These are phyloP conservation scores for Colletotrichum orbiculare DNA, from an alignment of 2,329 filamentous ascomycete species.

Conservation along the genomic window DNA sequence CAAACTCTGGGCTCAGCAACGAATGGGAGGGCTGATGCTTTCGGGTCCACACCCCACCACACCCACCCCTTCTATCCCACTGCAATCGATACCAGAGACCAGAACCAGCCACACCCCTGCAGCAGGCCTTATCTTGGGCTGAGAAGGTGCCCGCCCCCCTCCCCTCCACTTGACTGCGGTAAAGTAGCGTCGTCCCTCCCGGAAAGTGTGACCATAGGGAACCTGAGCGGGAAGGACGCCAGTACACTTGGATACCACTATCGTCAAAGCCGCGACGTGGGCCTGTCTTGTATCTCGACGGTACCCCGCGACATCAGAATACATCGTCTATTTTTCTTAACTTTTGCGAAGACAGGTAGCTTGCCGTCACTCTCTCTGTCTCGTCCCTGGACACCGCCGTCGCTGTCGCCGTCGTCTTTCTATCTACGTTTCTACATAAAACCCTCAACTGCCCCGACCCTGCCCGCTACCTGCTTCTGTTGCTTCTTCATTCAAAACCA, in stretches of 20 bases:
- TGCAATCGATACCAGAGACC: conserved; percentile 33
- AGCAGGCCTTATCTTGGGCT: conserved; percentile 36
- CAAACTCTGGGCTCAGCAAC: conserved; percentile 29
- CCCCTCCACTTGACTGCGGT: no score
- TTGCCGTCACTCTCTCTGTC: no score
- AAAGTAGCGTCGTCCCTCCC: no score
- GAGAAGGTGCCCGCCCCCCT: conserved; percentile 1
- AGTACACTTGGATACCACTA: conserved; percentile 31
- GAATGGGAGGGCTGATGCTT: conserved; percentile 27
- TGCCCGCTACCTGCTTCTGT: conserved; percentile 12
- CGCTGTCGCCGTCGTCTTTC: background rate
- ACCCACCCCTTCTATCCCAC: conserved; percentile 32
- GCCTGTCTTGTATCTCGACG: conserved; percentile 27
- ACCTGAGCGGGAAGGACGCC: conserved; percentile 15
- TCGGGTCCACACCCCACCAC: conserved; percentile 33
- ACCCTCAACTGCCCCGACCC: conserved; percentile 38
- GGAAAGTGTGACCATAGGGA: background rate
- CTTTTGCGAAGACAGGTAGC: background rate
- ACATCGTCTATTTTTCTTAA: conserved; percentile 2
- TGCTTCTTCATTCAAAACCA: conserved; percentile 5
- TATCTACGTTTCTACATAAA: conserved; percentile 36
- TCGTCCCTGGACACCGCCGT: conserved; percentile 3
- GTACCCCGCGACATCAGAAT: conserved; percentile 24
- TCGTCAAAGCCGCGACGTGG: conserved; percentile 10
- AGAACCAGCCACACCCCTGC: conserved; percentile 33